Base-by-base conservation (phyloP, 2,329 filamentous ascomycete species). In the Diaporthe sp. region DNA sequence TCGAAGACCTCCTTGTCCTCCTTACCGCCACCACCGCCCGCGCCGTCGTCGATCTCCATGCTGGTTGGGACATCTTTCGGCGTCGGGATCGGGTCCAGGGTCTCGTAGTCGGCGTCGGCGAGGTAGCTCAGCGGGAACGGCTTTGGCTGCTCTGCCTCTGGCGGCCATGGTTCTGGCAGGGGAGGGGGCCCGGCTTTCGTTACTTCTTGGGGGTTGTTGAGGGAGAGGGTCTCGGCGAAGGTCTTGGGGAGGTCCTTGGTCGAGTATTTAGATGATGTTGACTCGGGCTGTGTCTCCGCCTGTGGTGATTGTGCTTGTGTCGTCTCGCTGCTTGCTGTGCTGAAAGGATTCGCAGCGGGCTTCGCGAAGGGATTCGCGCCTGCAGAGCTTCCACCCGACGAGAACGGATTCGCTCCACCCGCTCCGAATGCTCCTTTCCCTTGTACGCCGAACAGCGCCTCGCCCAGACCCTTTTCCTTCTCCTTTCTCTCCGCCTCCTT, bases 21-120 rank as follows among this genome's bases (percentile, higher is more conserved):
- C 50, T 90, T 88, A 32, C 82, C 81, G 69, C 82, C 76, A 70
- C 82, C 76, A 59, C 80, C 74, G 1, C 77, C 75, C 6, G 81
- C 81, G n/a, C 83, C 83, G 32, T 83, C 81, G 75, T 87, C 85
- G 13, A 86, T 74, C 61, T 89, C 87, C 79, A 90, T 86, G 13
- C 85, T 84, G 73, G 89, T 86, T 19, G 85, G 51, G 15, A 73
- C 37, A 19, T 85, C 50, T 85, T 81, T 75, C 86, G 42, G 88
- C 39, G 84, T 83, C 0, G 89, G 88, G 3, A 81, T 86, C 79
- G 77, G 91, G 76, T 94, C 94, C 35, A 98, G 89, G 5, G 93
- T 94, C 83, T 99, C 97, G 84, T 94, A 97, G 80, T 98, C 96
- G 69, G 96, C 96, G 78, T 98, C 97, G 68, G 93, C 88, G 58